A percentile compares a stretch with the other conserved stretches of the same genome.
phyloP scores from a whole-genome alignment of 2,329 filamentous ascomycete species.

The Pseudogymnoascus sp. region DNA sequence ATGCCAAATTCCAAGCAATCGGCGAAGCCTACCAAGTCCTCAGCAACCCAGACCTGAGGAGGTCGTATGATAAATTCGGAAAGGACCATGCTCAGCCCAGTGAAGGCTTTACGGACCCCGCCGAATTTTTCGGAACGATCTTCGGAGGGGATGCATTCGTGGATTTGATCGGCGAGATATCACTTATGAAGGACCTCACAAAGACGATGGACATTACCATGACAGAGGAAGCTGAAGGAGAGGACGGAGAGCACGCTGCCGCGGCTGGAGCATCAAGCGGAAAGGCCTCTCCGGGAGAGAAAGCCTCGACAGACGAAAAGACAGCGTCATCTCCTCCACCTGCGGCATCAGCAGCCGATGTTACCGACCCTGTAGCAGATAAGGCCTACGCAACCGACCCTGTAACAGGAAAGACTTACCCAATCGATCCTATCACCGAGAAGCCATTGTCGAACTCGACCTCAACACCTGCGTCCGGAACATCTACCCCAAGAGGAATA shows the following conservation, averaged over 20 bases:
- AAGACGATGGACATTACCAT: slow-evolving; percentile 98
- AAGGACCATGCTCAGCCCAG: slow-evolving; percentile 89
- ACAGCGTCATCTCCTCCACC: slow-evolving; percentile 35
- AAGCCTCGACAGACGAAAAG: slow-evolving; percentile 27
- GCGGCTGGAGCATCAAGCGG: slow-evolving; percentile 27
- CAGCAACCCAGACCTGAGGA: slow-evolving; percentile 76
- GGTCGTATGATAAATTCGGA: slow-evolving; percentile 92
- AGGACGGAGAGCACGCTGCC: slow-evolving; percentile 47
- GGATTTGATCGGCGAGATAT: slow-evolving; percentile 97
- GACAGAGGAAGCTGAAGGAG: slow-evolving; percentile 60
- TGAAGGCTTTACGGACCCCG: slow-evolving; percentile 88
- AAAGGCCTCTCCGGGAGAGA: slow-evolving; percentile 21
- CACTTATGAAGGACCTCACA: slow-evolving; percentile 95
- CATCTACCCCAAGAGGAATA: slow-evolving; percentile 42
- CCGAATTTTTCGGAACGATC: slow-evolving; percentile 97
- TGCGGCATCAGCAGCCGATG: slow-evolving; percentile 12
- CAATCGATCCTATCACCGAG: slow-evolving; percentile 20
- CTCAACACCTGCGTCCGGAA: slow-evolving; percentile 31
- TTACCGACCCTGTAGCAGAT: slow-evolving; percentile 10
- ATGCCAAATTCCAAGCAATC: slow-evolving; percentile 88
- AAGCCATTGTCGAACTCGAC: slow-evolving; percentile 19
- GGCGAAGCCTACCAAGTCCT: slow-evolving; percentile 71
- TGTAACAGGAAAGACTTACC: not conserved
- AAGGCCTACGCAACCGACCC: slow-evolving; percentile 2
- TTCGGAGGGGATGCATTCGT: slow-evolving; percentile 94